Conservation (phyloP, 169 alveolate species). For the Plasmodium chabaudi region DNA sequence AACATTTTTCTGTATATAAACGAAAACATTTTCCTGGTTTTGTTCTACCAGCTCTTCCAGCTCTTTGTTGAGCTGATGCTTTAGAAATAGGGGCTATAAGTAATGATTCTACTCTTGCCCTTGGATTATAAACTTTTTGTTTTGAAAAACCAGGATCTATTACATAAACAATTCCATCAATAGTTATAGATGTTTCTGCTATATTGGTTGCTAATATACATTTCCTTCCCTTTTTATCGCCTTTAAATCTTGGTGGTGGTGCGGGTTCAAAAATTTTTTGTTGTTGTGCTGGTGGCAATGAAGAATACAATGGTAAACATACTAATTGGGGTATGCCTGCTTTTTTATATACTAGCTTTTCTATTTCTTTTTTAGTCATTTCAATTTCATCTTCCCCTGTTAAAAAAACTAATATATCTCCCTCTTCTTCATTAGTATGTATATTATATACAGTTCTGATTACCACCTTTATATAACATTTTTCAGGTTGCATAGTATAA, state of each 20-base stretch:
- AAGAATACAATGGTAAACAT: slow-evolving; percentile 95
- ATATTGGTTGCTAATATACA: slow-evolving; percentile 98
- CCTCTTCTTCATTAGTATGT: slow-evolving; percentile 94
- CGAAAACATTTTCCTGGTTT: slow-evolving; percentile 99
- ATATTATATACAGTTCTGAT: slow-evolving; percentile 93
- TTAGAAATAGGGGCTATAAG: slow-evolving; percentile 97
- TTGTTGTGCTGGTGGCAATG: slow-evolving; percentile 97
- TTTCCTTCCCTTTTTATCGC: slow-evolving; percentile 94
- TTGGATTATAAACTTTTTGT: slow-evolving; percentile 99
- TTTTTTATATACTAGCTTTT: slow-evolving; percentile 44
- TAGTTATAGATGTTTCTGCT: slow-evolving; percentile 99
- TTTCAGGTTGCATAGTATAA: slow-evolving; percentile 95
- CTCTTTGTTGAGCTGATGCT: slow-evolving; percentile 99
- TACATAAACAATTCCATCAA: slow-evolving; percentile 99
- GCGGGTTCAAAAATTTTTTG: slow-evolving; percentile 97
- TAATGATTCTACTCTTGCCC: slow-evolving; percentile 97
- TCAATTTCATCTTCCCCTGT: slow-evolving; percentile 96
- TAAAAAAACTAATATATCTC: slow-evolving; percentile 94
- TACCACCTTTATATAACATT: slow-evolving; percentile 95
- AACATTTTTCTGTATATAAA: slow-evolving; percentile 97
- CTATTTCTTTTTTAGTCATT: slow-evolving; percentile 81
- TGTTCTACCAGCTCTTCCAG: slow-evolving; percentile 99
- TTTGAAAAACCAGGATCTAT: slow-evolving; percentile 99
- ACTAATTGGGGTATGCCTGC: slow-evolving; percentile 65
- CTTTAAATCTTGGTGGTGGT: slow-evolving; percentile 93